Evolutionary conservation across 768 basidiomycete genomes (phyloP), one percentile per base, ranked within the genome.

Genomic region (Amanita molliuscula): DNA sequence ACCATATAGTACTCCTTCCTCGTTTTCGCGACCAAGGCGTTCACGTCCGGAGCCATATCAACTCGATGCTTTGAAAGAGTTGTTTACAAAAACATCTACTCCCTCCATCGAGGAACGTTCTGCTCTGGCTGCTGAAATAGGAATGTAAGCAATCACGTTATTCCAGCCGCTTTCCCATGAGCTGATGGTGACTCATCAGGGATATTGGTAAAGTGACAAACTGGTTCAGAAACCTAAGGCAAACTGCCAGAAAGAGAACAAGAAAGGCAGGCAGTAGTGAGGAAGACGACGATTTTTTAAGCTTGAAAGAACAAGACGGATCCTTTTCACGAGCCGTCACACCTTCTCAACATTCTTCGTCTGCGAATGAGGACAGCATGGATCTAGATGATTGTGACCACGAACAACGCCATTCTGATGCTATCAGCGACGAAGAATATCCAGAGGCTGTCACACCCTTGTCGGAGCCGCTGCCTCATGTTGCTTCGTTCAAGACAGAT

Each of bases 191-290:
- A 46, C 48, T 50, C 53, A 50, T 52, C 58, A 82, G 79, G 87
- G 87, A 90, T 65, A 64, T 89, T 50, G 82, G 81, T 55, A 88
- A 87, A 65, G 86, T 90, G 47, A 88, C 87, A 15, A 90, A 90
- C 62, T 90, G 87, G 87, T 89, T 89, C 72, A 74, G 87, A 31
- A 90, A 90, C 60, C 72, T 89, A 51, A 77, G 87, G 33, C 87
- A 90, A 66, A 84, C 84, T 15, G 75, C 86, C n/a, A 69, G 86
- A 37, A 88, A 81, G 64, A 79, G 86, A 20, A 74, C 77, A 50
- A 79, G 73, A 65, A 77, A 68, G 54, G 61, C 65, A 20, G 66
- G 69, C 47, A 69, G 73, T 56, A 66, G 69, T 53, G 71, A 72
- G 45, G 69, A 69, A 21, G 73, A 72, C 53, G 71, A 75, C 43